phyloP scores from a whole-genome alignment of 2,329 filamentous ascomycete species.

The Cladorrhinum sp. region DNA sequence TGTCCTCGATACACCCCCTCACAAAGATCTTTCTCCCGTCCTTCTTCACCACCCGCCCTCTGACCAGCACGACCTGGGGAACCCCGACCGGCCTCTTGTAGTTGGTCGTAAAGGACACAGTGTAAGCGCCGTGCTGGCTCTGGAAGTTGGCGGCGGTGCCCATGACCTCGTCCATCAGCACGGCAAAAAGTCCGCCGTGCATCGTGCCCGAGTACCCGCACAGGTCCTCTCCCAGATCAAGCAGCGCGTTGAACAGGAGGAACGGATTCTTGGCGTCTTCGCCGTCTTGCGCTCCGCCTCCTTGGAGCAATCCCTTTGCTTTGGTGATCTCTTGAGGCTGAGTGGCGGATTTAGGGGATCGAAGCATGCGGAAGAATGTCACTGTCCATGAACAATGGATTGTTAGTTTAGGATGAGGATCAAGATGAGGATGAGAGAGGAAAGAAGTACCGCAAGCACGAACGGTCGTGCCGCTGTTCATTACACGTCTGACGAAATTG shows the following conservation, averaged over 20 bases:
- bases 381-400: no score
- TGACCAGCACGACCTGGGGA: conserved; percentile 19
- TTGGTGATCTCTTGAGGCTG: conserved; percentile 7
- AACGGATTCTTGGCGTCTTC: conserved; percentile 21
- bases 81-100: conserved; percentile 17
- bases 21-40: conserved; percentile 21
- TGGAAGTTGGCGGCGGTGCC: conserved; percentile 16
- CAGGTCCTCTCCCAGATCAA: conserved; percentile 25
- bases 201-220: conserved; percentile 13
- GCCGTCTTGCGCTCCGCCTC: conserved; percentile 11
- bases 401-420: no score
- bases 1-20: conserved; percentile 21
- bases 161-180: conserved; percentile 25
- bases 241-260: conserved; percentile 21
- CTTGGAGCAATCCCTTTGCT: conserved; percentile 10
- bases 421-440: no score
- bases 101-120: conserved; percentile 18
- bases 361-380: not conserved
- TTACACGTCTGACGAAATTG: conserved; percentile 14
- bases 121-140: conserved; percentile 16
- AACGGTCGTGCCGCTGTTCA: conserved; percentile 18
- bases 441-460: conserved; percentile 21
- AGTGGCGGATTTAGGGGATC: not conserved
- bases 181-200: conserved; percentile 20
- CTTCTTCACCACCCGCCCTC: conserved; percentile 19